Conservation (phyloP, 2,329 filamentous ascomycete genomes). For the Aspergillus fumigatus region DNA sequence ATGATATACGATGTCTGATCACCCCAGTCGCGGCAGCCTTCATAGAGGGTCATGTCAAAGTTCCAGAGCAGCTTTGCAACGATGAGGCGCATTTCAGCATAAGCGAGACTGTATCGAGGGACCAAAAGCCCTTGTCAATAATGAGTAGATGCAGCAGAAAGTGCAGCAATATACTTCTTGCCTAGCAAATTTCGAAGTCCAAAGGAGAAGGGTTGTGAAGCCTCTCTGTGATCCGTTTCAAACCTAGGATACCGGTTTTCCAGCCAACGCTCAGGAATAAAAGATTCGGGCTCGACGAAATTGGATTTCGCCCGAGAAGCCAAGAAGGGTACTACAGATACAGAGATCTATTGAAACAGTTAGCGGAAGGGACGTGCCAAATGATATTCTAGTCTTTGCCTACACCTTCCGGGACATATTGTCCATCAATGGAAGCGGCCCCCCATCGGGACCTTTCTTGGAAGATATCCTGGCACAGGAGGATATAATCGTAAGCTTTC, state of each 20-base stretch:
- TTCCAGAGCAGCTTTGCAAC: conserved; percentile 3
- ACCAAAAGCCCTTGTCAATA: neutral
- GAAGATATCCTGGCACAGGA: conserved; percentile 33
- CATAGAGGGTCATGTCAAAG: neutral
- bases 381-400: neutral
- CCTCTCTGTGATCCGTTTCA: conserved; percentile 2
- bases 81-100: conserved; percentile 10
- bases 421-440: conserved; percentile 34
- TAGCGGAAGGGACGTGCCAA: neutral
- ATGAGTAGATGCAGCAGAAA: neutral
- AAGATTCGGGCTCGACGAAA: conserved; percentile 8
- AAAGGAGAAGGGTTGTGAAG: conserved; percentile 8
- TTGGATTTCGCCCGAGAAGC: conserved; percentile 6
- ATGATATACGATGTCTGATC: neutral
- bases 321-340: neutral
- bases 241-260: neutral
- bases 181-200: conserved; percentile 10
- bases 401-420: conserved; percentile 30
- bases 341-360: neutral
- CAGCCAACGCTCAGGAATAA: conserved; percentile 11
- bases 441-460: conserved; percentile 29
- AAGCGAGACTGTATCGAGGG: conserved; percentile 3
- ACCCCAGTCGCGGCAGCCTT: neutral
- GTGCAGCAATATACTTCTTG: conserved; percentile 4
- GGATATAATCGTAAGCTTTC: conserved; percentile 42